Conservation (phyloP, 1,139 yeast species). For the Candida sp. region DNA sequence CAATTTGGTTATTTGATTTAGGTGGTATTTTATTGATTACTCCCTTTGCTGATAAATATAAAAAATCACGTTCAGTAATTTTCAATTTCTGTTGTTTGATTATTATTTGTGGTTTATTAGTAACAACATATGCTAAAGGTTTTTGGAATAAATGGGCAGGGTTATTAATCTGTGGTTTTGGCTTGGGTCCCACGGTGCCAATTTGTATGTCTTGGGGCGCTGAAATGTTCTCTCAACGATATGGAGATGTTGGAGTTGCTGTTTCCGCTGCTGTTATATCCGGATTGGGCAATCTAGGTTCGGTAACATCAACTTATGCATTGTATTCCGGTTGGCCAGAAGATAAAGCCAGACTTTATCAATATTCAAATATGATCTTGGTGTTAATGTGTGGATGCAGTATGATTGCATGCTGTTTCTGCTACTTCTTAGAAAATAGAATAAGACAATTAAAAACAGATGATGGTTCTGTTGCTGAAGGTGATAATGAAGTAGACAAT, state of each 20-base stretch:
- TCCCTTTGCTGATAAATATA: conserved; percentile 74
- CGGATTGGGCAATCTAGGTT: conserved; percentile 84
- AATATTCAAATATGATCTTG: conserved; percentile 80
- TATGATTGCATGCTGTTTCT: conserved; percentile 46
- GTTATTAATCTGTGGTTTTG: conserved; percentile 76
- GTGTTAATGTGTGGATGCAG: conserved; percentile 73
- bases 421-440: conserved; percentile 26
- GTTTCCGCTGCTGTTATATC: conserved; percentile 80
- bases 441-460: conserved; percentile 12
- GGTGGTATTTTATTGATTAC: conserved; percentile 75
- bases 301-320: conserved; percentile 84
- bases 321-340: conserved; percentile 86
- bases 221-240: conserved; percentile 65
- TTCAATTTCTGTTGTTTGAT: conserved; percentile 61
- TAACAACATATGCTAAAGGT: conserved; percentile 74
- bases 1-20: conserved; percentile 85
- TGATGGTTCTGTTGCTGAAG: background rate
- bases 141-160: conserved; percentile 82
- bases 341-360: conserved; percentile 57
- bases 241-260: conserved; percentile 85
- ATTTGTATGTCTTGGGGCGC: conserved; percentile 86
- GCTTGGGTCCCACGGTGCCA: conserved; percentile 89
- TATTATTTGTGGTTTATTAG: conserved; percentile 72
- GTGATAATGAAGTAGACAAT: background rate
- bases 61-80: conserved; percentile 53